Percentiles rank a stretch among this genome's conserved stretches.
phyloP scores from a whole-genome alignment of 2,329 filamentous ascomycete species.

The Penicillium sp. region DNA sequence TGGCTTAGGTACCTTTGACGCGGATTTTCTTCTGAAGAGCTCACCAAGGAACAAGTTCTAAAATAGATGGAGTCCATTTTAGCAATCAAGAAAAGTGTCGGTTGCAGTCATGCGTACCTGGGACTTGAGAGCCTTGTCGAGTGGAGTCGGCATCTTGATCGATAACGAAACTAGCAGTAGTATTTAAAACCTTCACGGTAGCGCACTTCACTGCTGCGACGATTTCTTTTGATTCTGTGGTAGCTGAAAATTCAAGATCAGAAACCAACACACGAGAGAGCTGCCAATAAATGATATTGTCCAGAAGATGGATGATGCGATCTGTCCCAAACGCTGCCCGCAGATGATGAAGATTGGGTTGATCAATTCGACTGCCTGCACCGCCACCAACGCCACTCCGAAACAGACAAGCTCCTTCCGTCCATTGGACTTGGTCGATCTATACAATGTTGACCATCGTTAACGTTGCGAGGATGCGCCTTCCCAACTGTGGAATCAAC shows the following conservation, averaged over 20 bases:
- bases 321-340: constrained; percentile 2
- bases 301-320: constrained; percentile 14
- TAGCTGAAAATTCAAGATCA: too few species aligned
- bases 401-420: constrained; percentile 2
- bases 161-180: background rate
- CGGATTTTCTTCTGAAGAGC: background rate
- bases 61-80: constrained; percentile 1
- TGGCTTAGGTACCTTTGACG: background rate
- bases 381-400: constrained; percentile 12
- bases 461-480: background rate
- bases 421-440: background rate
- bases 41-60: constrained; percentile 67
- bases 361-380: constrained; percentile 1
- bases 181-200: background rate
- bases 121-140: constrained; percentile 64
- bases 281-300: background rate
- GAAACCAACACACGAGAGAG: background rate
- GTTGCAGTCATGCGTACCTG: constrained; percentile 47
- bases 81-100: constrained; percentile 8
- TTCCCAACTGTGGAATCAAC: background rate
- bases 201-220: too few species aligned
- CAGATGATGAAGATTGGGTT: too few species aligned
- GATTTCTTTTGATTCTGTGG: background rate
- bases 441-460: background rate
- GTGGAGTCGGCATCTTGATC: constrained; percentile 57